Base-by-base conservation (phyloP, 768 basidiomycete genomes). In the Hydnomerulius pinastri region DNA sequence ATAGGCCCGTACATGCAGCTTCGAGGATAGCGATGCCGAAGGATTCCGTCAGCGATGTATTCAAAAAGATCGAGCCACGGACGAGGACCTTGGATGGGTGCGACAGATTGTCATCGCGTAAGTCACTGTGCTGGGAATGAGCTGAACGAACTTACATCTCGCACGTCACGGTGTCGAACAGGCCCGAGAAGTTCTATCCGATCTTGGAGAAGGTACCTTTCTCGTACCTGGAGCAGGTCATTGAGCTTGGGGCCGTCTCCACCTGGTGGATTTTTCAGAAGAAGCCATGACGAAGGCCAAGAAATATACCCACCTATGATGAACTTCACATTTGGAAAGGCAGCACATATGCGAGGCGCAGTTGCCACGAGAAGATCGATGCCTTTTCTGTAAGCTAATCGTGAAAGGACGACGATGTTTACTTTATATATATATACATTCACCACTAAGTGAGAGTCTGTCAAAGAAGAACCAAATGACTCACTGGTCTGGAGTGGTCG, bases 11-110 rank as follows among this genome's bases (percentile, higher is more conserved):
- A 56, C 91, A 95, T 0, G 97, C 97, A 0, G 96, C 97, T 73
- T 99, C 97, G 36, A 99, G 79, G 56, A 96, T 94, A n/a, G 90
- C 91, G 56, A 96, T 98, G 0, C 97, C 96, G 58, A 98, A 99
- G 0, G 97, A 82, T 66, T 98, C 97, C 1, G 96, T 98, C 21
- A 98, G 78, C 0, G 93, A 95, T 0, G 97, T 95, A 62, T 95
- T 97, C 75, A 99, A 77, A 71, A 88, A 99, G 53, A 99, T 94
- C 11, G 90, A 79, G 1, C 95, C 97, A 36, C 83, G 84, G 6
- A 77, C 75, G 10, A 99, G 79, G n/a, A 97, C 85, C 92, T 94
- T 56, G 24, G 0, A 23, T 28, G 17, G 36, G 41, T 21, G 32
- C 32, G 32, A 23, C 15, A 37, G 37, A 44, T 36, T 32, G 27